Conservation (phyloP, 805 yeast species). For the Cyberlindnera meyerae region DNA sequence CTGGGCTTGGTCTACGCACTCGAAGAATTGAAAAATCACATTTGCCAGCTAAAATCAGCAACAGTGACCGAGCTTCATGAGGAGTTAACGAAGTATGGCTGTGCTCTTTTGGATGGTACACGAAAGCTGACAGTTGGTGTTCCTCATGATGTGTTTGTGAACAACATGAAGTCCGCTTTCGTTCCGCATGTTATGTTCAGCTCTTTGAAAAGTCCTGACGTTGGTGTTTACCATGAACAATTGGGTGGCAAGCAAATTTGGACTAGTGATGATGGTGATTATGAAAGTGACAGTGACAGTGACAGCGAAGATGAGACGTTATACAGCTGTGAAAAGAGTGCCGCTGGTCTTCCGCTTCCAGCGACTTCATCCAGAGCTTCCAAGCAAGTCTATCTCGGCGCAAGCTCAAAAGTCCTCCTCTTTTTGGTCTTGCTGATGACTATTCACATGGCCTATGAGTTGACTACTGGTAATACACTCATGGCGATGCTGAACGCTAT, state of each 20-base stretch:
- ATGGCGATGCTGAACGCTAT: background rate
- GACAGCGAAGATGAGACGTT: background rate
- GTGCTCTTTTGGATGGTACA: background rate
- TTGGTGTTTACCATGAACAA: too few species aligned
- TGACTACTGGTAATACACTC: background rate
- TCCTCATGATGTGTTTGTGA: slow-evolving; percentile 13
- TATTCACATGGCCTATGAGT: background rate
- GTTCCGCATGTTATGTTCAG: slow-evolving; percentile 13
- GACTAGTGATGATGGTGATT: background rate
- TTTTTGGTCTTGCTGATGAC: background rate
- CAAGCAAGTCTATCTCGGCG: background rate
- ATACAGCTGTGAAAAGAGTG: background rate
- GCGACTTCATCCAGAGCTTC: background rate
- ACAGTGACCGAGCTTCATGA: too few species aligned
- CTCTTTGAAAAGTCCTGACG: slow-evolving; percentile 4
- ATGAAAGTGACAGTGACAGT: background rate
- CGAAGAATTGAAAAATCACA: too few species aligned
- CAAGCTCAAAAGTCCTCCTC: background rate
- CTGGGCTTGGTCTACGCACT: too few species aligned
- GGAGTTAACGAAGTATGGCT: background rate
- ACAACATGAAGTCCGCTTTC: slow-evolving; percentile 6
- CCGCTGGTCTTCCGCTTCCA: background rate
- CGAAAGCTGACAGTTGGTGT: background rate
- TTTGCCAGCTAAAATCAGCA: too few species aligned
- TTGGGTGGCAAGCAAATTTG: too few species aligned